Percentiles rank a stretch among this genome's conserved stretches.
phyloP scores from a whole-genome alignment of 192 early-diverging fungal species.

The Podila clonocystis region DNA sequence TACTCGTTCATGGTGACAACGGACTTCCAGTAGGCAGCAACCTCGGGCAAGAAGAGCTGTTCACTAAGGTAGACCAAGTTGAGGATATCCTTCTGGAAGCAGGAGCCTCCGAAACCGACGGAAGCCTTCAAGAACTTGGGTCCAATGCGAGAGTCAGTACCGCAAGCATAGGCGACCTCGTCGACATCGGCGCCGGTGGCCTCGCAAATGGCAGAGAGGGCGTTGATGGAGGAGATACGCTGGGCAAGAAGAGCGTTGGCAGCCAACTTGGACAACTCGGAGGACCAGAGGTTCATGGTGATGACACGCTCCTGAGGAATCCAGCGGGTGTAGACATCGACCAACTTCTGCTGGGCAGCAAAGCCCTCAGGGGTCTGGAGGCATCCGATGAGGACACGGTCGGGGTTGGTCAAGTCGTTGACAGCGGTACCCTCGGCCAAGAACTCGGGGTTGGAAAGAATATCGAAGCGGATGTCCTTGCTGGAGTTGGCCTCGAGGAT shows the following conservation, averaged over 20 bases:
- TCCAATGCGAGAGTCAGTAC: conserved; percentile 87
- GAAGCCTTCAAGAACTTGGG: conserved; percentile 90
- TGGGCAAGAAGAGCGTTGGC: conserved; percentile 95
- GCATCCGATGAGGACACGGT: conserved; percentile 90
- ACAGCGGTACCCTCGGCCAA: conserved; percentile 93
- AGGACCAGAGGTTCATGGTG: conserved; percentile 94
- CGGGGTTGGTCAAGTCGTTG: conserved; percentile 80
- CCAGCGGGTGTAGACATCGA: conserved; percentile 83
- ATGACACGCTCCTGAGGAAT: conserved; percentile 84
- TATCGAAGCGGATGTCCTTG: conserved; percentile 75
- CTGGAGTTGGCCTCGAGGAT: conserved; percentile 82
- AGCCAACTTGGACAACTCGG: conserved; percentile 93
- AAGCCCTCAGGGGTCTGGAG: conserved; percentile 72
- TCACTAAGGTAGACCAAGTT: conserved; percentile 91
- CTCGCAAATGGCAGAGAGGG: conserved; percentile 92
- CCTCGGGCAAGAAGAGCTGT: conserved; percentile 86
- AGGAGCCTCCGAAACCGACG: conserved; percentile 94
- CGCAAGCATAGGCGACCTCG: conserved; percentile 91
- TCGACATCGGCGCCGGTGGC: conserved; percentile 90
- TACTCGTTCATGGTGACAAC: conserved; percentile 93
- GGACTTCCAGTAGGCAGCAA: conserved; percentile 94
- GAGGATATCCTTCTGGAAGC: conserved; percentile 95
- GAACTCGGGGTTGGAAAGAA: conserved; percentile 95
- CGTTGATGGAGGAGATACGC: conserved; percentile 92
- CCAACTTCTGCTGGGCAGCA: conserved; percentile 76